Conservation (phyloP, 2,329 filamentous ascomycete genomes). For the Cytospora chrysosperma region DNA sequence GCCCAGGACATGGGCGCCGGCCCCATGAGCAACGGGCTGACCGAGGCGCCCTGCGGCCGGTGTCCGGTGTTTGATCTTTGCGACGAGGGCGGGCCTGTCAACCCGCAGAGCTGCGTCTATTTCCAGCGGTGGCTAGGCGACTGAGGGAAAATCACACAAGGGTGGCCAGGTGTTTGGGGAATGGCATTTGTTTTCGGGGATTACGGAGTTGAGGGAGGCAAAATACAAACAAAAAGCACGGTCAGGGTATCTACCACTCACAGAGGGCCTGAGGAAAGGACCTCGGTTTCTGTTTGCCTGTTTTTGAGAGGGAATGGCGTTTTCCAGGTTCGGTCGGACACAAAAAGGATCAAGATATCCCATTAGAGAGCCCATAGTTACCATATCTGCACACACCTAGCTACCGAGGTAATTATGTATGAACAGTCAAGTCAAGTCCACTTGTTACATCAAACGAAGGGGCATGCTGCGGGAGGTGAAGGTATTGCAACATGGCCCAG, state of each 20-base stretch:
- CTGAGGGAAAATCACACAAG: constrained; percentile 26
- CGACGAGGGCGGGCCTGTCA: constrained; percentile 86
- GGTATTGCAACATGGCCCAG: neutral
- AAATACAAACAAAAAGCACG: neutral
- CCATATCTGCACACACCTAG: neutral
- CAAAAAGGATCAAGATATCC: constrained; percentile 14
- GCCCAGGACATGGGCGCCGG: constrained; percentile 35
- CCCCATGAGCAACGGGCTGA: constrained; percentile 67
- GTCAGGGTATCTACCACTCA: neutral
- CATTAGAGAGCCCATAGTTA: neutral
- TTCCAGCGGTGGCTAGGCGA: constrained; percentile 78
- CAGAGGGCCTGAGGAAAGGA: neutral
- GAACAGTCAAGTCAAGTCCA: neutral
- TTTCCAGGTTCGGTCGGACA: constrained; percentile 6
- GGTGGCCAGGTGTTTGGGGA: constrained; percentile 13
- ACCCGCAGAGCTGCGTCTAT: constrained; percentile 86
- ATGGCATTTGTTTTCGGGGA: constrained; percentile 17
- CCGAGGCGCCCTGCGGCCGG: constrained; percentile 83
- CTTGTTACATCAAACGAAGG: neutral
- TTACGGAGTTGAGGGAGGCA: neutral
- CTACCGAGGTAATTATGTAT: too few species aligned
- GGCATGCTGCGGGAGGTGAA: too few species aligned
- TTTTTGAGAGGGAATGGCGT: constrained; percentile 13
- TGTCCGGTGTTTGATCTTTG: constrained; percentile 95
- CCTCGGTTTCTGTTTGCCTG: constrained; percentile 2